A percentile compares a stretch with the other conserved stretches of the same genome.
These are phyloP conservation scores for Bryoerythrophyllum caledonicum DNA, from an alignment of 225 moss, liverwort and hornwort genomes.

Conservation along the genomic window DNA sequence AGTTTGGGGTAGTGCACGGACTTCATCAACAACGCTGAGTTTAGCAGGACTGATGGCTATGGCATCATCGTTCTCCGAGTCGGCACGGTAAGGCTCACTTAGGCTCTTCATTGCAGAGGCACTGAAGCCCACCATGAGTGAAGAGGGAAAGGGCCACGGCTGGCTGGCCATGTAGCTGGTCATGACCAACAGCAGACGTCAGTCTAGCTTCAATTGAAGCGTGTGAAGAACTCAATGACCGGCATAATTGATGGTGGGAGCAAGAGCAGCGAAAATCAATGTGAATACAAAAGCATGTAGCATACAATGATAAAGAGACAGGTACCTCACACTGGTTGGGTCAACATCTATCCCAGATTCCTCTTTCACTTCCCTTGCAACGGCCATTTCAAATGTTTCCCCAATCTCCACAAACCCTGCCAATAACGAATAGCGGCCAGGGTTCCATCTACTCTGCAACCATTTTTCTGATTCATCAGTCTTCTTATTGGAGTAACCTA, in stretches of 20 bases:
- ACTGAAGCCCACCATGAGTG: constrained; percentile 87
- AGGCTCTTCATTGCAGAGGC: constrained; percentile 46
- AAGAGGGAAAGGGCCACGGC: constrained; percentile 96
- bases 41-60: constrained; percentile 42
- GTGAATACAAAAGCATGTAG: not conserved
- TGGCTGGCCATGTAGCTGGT: constrained; percentile 87
- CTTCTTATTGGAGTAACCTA: not conserved
- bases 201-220: not conserved
- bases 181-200: constrained; percentile 18
- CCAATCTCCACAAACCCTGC: constrained; percentile 97
- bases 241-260: not conserved
- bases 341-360: constrained; percentile 81
- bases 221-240: not conserved
- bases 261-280: constrained; percentile 2
- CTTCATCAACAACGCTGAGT: constrained; percentile 75
- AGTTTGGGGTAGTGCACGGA: constrained; percentile 64
- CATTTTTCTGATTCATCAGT: constrained; percentile 2
- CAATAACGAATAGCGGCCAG: constrained; percentile 82
- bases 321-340: constrained; percentile 71
- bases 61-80: constrained; percentile 44
- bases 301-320: constrained; percentile 5
- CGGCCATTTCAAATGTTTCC: constrained; percentile 90
- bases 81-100: constrained; percentile 50
- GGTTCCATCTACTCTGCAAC: constrained; percentile 84
- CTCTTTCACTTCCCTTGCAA: constrained; percentile 88